phyloP scores from a whole-genome alignment of 306 rosid species.

The Quercus rubra region DNA sequence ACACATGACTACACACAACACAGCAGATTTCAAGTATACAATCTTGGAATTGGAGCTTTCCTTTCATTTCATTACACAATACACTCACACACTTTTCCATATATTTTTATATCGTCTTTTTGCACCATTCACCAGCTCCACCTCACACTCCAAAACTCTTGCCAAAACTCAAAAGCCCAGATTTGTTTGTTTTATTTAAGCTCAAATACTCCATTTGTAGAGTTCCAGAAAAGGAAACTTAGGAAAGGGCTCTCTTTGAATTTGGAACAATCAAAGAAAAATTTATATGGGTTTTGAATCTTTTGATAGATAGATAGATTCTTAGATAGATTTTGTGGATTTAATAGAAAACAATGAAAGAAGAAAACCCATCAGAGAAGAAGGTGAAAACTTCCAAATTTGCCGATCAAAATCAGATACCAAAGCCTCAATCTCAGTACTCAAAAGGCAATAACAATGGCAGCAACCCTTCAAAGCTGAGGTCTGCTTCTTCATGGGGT shows the following conservation, averaged over 20 bases:
- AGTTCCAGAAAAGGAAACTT: too few species aligned
- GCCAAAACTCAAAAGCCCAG: too few species aligned
- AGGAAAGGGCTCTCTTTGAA: background rate
- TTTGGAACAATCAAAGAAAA: background rate
- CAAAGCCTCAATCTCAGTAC: constrained; percentile 43
- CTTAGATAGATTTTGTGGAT: background rate
- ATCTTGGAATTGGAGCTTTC: constrained; percentile 26
- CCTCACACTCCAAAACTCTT: background rate
- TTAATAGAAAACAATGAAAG: constrained; percentile 55
- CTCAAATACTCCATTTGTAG: too few species aligned
- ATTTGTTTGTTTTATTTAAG: too few species aligned
- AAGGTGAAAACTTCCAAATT: constrained; percentile 53
- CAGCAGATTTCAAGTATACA: background rate
- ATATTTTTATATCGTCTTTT: background rate
- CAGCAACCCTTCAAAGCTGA: constrained; percentile 47
- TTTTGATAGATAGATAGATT: too few species aligned
- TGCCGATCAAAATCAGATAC: constrained; percentile 75
- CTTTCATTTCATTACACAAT: background rate
- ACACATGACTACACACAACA: background rate
- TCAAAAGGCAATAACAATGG: constrained; percentile 30
- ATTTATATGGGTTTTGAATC: background rate
- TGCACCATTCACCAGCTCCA: background rate
- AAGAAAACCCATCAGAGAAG: constrained; percentile 70
- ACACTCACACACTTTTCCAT: too few species aligned
- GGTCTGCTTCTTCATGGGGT: constrained; percentile 86